Base-by-base conservation (phyloP, 768 basidiomycete genomes). In the Rickenella mellea region DNA sequence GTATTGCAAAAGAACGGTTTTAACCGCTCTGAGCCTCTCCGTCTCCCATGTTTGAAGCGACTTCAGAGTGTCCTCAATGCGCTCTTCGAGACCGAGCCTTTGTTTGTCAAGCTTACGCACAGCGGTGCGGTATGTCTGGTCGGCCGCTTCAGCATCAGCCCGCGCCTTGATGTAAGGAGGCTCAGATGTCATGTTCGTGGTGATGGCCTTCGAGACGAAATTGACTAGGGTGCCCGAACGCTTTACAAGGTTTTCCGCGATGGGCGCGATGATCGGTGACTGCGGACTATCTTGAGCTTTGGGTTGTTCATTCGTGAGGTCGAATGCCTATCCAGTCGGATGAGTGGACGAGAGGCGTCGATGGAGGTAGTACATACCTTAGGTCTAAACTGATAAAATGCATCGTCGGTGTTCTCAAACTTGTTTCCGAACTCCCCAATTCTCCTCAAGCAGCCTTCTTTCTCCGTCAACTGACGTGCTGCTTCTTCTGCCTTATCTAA, bases 1-100 rank as follows among this genome's bases (percentile, higher is more conserved):
- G 55, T 88, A 96, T 58, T 93, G 87, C 29, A 85, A 71, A 17
- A 96, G 68, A 4, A 88, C 89, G 85, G 85, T 85, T 67, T 92
- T 92, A 44, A 94, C 76, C 3, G 86, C 84, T 20, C 79, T 66
- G 54, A 94, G 64, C 36, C 92, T 68, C 51, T 94, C 92, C 29
- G 70, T 59, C 63, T 96, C 92, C 86, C 87, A 91, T 43, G 71
- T 70, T 57, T 94, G 91, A 45, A 91, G 69, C 1, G 70, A 55
- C 62, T 84, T 90, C 35, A 94, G 64, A 1, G 77, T 79, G 42
- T 88, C 83, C 55, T 94, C 91, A 37, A 94, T 73, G 37, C 77
- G 70, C 55, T 93, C 88, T 60, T 96, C 92, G 30, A 94, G 71
- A 0, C 71, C 78, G 20, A 94, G 70, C n/a, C 92, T 68, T 54